Base-by-base conservation (phyloP, 2,329 filamentous ascomycete species). In the Exutisphaerella laricina region DNA sequence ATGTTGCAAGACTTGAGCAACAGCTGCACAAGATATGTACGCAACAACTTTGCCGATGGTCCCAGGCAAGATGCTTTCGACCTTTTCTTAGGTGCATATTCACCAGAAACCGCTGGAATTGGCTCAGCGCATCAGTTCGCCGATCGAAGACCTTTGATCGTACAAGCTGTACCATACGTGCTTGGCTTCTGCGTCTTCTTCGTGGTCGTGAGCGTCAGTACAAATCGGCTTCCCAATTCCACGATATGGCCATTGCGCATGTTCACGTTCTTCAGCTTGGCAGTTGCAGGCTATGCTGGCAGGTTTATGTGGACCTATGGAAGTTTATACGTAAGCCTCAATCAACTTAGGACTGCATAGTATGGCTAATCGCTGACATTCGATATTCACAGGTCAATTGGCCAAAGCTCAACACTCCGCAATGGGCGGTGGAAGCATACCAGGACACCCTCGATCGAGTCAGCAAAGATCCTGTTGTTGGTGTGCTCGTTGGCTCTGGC, bases 1-100 rank as follows among this genome's bases (percentile, higher is more conserved):
- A 84, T 85, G 45, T 69, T 95, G 37, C 86, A 92, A 60, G 92
- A 98, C 65, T 73, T 88, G 39, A 86, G 82, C 57, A 90, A 97
- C 53, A 92, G 88, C 29, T 71, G 94, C 52, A 94, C 86, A 5
- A 79, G 92, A 49, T 98, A 96, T 66, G 80, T 88, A 52, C 78
- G 81, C 46, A 98, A 98, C 72, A 98, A 98, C 69, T 97, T 97
- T 67, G 67, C 82, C 45, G 92, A 98, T 58, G 94, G 94, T 0
- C 90, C 90, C 7, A 77, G 89, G 48, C 92, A 98, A 67, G 94
- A 98, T 69, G 85, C 85, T 3, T 98, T 94, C 58, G 92, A 98
- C 63, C 72, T 98, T 8, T 97, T 98, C 70, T 72, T 96, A 18
- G 92, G 92, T 29, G 77, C 79, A 5, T 95, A 96, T 67, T 77